Evolutionary conservation across 2,329 filamentous ascomycete species (phyloP), one percentile per base, ranked within the genome.

Genomic region (Cucurbitaria berberidis): DNA sequence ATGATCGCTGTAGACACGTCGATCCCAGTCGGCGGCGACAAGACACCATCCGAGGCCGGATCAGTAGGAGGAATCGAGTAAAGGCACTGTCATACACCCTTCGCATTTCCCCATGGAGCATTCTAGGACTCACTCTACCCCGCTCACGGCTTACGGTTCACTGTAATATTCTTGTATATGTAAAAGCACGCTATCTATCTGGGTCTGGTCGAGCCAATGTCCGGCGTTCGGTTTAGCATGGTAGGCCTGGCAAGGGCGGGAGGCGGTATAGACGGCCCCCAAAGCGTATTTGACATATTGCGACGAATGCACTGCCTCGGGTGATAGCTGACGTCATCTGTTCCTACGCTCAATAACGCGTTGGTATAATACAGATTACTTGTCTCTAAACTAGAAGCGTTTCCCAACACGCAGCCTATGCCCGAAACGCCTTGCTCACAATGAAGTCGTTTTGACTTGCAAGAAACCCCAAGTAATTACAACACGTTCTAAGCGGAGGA

Each of bases 1-100:
- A 97, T 99, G 91, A 96, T 99, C 71, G 93, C 93, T 61, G 86
- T 93, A 76, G 95, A 98, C 79, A 85, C 89, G 59, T 86, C 74
- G 68, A 80, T 80, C 57, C 70, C 73, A 46, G 71, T 74, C 38
- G 69, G 69, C 53, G 67, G 68, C 53, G 73, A 67, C 63, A 74
- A 72, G 60, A 66, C 71, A 40, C 64, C 72, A 6, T 74, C 71
- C 32, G 71, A 74, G 54, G 60, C 69, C 8, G 72, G 70, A 13
- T 73, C 70, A 22, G 63, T 63, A 41, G 67, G 62, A 51, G 72
- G 69, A 42, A 67, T 74, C 46, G 72, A 74, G 59, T 73, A 72
- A 59, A 47, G 40, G 8, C 27, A 38, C 7, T 34, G 30, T 40
- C 42, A 42, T 42, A 40, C 13, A 30, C 42, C 50, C 48, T 45